Conservation (phyloP, 2,329 filamentous ascomycete genomes). For the Calonectria naviculata region DNA sequence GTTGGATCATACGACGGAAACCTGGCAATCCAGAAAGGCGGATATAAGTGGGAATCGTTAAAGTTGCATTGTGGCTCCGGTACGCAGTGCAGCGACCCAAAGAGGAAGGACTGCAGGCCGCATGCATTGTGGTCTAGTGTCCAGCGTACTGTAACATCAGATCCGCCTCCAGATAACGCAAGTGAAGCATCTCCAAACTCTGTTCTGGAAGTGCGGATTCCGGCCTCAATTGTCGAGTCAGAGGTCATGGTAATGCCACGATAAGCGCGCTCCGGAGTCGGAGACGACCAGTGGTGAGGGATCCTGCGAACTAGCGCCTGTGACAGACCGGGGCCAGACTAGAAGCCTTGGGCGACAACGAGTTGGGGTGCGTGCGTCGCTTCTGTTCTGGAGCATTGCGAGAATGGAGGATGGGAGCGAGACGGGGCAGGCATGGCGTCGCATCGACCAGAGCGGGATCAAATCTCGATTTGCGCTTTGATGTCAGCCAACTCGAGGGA, state of each 20-base stretch:
- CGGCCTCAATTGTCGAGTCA: conserved; percentile 1
- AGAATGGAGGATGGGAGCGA: neutral
- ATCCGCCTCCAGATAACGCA: conserved; percentile 7
- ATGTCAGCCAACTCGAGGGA: neutral
- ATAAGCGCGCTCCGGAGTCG: conserved; percentile 18
- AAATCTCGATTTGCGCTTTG: neutral
- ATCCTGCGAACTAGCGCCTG: conserved; percentile 1
- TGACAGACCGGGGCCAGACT: neutral
- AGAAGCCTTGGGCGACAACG: neutral
- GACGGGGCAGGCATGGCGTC: neutral
- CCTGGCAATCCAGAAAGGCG: neutral
- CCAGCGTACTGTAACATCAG: neutral
- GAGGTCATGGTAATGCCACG: neutral
- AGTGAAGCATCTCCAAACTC: neutral
- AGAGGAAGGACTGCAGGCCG: conserved; percentile 8
- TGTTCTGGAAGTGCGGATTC: neutral
- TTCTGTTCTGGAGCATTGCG: neutral
- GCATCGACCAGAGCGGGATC: neutral
- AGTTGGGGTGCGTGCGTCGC: neutral
- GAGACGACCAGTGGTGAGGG: neutral
- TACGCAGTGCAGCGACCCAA: neutral
- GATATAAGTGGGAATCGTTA: conserved; percentile 7
- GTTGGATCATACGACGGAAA: neutral
- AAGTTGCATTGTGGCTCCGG: conserved; percentile 3
- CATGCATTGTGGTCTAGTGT: neutral